phyloP scores from a whole-genome alignment of 805 yeast species.

The Zygoascus flipseniorum region DNA sequence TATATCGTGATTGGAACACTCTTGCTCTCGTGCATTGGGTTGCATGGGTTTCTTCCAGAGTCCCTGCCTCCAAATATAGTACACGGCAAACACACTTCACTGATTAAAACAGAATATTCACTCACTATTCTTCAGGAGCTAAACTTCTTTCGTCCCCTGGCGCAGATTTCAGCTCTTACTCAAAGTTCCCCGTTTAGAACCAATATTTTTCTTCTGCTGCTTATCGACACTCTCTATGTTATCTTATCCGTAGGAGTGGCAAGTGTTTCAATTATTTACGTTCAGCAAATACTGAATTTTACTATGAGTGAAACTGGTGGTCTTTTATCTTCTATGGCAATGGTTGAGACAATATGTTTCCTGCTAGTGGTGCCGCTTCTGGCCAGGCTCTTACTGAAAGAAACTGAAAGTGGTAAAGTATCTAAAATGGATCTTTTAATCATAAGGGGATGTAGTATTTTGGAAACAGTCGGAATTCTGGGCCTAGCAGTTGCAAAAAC shows the following conservation, averaged over 20 bases:
- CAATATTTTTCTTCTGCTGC: not conserved
- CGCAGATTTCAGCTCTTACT: not conserved
- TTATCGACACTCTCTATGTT: constrained; percentile 1
- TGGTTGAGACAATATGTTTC: not conserved
- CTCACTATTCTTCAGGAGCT: not conserved
- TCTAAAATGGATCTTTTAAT: not conserved
- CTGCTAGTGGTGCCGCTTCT: not conserved
- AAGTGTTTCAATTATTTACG: not conserved
- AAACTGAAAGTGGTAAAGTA: too few species aligned
- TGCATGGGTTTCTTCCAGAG: constrained; percentile 1
- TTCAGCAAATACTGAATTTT: constrained; percentile 1
- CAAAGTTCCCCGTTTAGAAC: not conserved
- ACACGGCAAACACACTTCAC: not conserved
- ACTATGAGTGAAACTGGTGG: not conserved
- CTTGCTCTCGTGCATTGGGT: not conserved
- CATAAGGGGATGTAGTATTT: not conserved
- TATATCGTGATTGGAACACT: not conserved
- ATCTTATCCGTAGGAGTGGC: not conserved
- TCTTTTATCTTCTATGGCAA: not conserved
- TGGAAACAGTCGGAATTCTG: not conserved
- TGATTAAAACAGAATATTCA: not conserved
- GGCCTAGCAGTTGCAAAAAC: not conserved
- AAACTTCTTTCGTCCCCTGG: not conserved
- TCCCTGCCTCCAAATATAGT: not conserved
- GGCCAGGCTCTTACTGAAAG: not conserved